A percentile compares a stretch with the other conserved stretches of the same genome.
Evolutionary conservation across 805 yeast species (phyloP).

Genomic region (Kregervanrija pseudodelftensis): DNA sequence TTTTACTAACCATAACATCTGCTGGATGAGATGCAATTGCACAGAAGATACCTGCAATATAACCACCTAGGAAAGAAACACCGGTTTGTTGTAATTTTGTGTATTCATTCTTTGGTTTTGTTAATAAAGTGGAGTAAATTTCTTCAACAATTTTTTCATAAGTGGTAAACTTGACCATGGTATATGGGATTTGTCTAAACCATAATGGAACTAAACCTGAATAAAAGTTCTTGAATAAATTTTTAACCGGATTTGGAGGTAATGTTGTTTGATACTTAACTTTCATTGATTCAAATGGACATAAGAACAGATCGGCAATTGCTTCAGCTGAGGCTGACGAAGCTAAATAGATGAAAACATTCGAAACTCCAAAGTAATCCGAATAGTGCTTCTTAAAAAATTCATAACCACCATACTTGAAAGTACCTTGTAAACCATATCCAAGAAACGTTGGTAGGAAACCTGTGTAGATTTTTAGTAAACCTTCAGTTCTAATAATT

Average conservation of each 20-base stretch:
- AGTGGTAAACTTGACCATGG: slow-evolving; percentile 94
- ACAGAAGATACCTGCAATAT: slow-evolving; percentile 95
- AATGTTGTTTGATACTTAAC: slow-evolving; percentile 89
- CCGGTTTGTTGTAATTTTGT: slow-evolving; percentile 79
- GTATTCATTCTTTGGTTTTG: slow-evolving; percentile 67
- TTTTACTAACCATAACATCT: slow-evolving; percentile 96
- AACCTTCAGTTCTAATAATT: slow-evolving; percentile 69
- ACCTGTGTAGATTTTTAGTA: slow-evolving; percentile 75
- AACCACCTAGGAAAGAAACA: slow-evolving; percentile 91
- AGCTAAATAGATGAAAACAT: slow-evolving; percentile 67
- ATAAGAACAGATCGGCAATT: slow-evolving; percentile 79
- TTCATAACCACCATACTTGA: slow-evolving; percentile 95
- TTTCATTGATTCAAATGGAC: slow-evolving; percentile 94
- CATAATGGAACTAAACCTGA: slow-evolving; percentile 89
- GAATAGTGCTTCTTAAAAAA: slow-evolving; percentile 76
- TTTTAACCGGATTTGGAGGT: slow-evolving; percentile 70
- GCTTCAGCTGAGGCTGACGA: slow-evolving; percentile 95
- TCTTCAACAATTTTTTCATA: slow-evolving; percentile 85
- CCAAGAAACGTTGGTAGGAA: slow-evolving; percentile 90
- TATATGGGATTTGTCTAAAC: slow-evolving; percentile 97
- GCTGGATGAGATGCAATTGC: slow-evolving; percentile 97
- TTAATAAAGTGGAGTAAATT: slow-evolving; percentile 60
- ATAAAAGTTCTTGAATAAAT: slow-evolving; percentile 59
- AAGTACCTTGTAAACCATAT: slow-evolving; percentile 94
- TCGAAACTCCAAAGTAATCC: slow-evolving; percentile 58